Base-by-base conservation (phyloP, 352 stramenopile genomes). In the Globisporangium lucens region DNA sequence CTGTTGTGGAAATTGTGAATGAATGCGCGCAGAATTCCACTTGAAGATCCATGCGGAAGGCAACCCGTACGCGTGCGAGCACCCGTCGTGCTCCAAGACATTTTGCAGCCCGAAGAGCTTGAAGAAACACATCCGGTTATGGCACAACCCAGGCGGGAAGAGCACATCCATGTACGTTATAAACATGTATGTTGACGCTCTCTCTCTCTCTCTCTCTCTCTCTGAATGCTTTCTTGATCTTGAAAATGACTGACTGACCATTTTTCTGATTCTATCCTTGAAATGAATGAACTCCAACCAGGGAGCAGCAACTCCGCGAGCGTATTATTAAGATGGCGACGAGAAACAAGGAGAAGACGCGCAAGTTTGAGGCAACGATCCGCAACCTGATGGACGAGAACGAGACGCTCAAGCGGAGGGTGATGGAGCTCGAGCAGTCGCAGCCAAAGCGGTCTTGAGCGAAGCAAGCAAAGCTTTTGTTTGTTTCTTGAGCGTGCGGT, bases 311-410 rank as follows among this genome's bases (percentile, higher is more conserved):
- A 68, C 80, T 94, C 4, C 83, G 86, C 24, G 86, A 92, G 70
- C 86, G 86, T 41, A 94, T 94, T 65, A 92, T 92, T 69, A 92
- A 92, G 62, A 92, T 94, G 86, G 83, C 86, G 36, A 92, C 81
- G 22, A 77, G 86, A 6, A 89, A 89, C 74, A 92, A 94, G 70
- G 86, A 94, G 60, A 92, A 91, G 72, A 91, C 79, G 51, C 80
- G 82, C 51, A 92, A 91, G 62, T 91, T 89, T 62, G 86, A 94
- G 62, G 76, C 78, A 22, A 91, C 81, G 20, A 89, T 94, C 73
- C 84, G 83, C 46, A 89, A 73, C 33, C 70, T 94, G 8, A 91
- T 90, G 86, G 84, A 91, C 22, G 86, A 92, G 58, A 92, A 93
- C 47, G 79, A 90, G 59, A 63, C 74, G 20, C 69, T 94, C 15